Evolutionary conservation across 106 monocot species (phyloP).

Genomic region (Platanthera guangdongensis): DNA sequence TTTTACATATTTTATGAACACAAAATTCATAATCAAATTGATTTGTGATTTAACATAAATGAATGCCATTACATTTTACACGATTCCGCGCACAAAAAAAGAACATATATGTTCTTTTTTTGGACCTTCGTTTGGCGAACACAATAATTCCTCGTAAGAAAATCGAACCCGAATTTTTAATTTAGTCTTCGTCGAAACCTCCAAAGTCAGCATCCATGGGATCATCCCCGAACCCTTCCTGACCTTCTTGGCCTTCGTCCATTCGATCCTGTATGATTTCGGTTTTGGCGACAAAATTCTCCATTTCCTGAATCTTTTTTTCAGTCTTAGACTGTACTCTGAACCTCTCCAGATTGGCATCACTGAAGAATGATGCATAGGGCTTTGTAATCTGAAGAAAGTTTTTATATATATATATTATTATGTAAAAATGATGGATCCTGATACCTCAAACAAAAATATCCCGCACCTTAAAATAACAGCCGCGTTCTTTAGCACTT

Average conservation of each 20-base stretch:
- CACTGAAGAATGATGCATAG: slow-evolving; percentile 58
- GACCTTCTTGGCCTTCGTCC: slow-evolving; percentile 3
- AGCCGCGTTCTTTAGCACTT: slow-evolving; percentile 56
- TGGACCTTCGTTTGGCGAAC: too few species aligned
- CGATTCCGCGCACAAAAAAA: too few species aligned
- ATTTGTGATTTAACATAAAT: too few species aligned
- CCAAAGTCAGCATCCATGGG: slow-evolving; percentile 39
- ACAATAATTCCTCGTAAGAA: too few species aligned
- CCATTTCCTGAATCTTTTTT: slow-evolving; percentile 22
- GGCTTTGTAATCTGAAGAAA: slow-evolving; percentile 65
- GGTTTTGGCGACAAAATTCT: slow-evolving; percentile 11
- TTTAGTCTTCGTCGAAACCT: slow-evolving; percentile 36
- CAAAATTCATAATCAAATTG: too few species aligned
- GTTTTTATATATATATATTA: too few species aligned
- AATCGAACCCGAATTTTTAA: too few species aligned
- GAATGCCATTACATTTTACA: too few species aligned
- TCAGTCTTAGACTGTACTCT: slow-evolving; percentile 16
- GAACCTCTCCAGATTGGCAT: slow-evolving; percentile 43
- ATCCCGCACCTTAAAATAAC: slow-evolving; percentile 56
- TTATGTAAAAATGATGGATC: neutral
- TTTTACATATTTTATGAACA: too few species aligned
- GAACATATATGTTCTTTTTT: too few species aligned
- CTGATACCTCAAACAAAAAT: neutral
- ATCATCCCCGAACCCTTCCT: slow-evolving; percentile 21
- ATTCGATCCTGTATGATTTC: slow-evolving; percentile 9